A percentile compares a stretch with the other conserved stretches of the same genome.
Conservation (phyloP, 768 basidiomycete genomes). For the Trametes elegans region DNA sequence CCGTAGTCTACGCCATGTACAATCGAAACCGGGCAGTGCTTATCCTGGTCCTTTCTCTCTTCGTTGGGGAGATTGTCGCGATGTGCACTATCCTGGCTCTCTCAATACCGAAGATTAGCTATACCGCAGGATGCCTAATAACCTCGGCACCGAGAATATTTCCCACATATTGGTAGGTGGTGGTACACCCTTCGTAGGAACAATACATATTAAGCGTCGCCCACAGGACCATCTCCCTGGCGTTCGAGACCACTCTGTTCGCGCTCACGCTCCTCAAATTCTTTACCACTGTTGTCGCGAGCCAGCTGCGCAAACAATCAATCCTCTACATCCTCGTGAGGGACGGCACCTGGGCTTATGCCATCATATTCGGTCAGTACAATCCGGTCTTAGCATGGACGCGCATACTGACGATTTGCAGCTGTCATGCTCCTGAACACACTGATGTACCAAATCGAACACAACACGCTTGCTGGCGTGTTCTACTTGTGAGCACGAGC, state of each 20-base stretch:
- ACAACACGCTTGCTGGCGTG: constrained; percentile 17
- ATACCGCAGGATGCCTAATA: constrained; percentile 10
- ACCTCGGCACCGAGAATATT: constrained; percentile 4
- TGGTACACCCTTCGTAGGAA: neutral
- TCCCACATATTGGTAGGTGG: constrained; percentile 8
- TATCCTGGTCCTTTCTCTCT: neutral
- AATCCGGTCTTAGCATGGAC: neutral
- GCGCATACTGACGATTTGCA: neutral
- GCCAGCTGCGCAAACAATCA: neutral
- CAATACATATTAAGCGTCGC: neutral
- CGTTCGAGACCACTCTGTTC: constrained; percentile 17
- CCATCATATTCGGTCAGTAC: constrained; percentile 11
- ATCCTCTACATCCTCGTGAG: constrained; percentile 3
- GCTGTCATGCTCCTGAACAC: constrained; percentile 22
- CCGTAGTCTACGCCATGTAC: constrained; percentile 15
- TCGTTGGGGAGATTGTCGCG: neutral
- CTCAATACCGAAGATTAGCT: constrained; percentile 5
- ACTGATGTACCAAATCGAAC: constrained; percentile 19
- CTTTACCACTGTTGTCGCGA: neutral
- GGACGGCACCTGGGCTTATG: constrained; percentile 19
- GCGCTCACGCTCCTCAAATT: constrained; percentile 11
- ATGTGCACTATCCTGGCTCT: constrained; percentile 7
- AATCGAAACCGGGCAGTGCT: constrained; percentile 1
- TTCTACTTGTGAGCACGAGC: constrained; percentile 15
- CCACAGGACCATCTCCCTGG: constrained; percentile 4